Conservation (phyloP, 2,329 filamentous ascomycete species). For the Penicillium sp. region DNA sequence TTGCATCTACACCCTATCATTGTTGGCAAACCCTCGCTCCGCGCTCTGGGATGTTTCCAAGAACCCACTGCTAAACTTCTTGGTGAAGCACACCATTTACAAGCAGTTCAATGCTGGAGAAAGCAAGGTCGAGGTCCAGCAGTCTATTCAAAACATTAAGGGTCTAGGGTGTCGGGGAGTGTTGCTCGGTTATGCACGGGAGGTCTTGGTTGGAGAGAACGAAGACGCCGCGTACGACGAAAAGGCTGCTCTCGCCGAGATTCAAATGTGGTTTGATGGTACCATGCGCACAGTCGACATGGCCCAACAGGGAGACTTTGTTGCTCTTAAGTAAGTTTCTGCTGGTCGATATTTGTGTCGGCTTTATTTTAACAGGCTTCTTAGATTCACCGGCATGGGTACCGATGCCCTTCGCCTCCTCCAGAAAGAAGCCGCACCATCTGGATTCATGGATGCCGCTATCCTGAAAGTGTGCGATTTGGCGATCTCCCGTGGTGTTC, state of each 20-base stretch:
- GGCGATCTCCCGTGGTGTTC: constrained; percentile 44
- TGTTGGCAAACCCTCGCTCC: constrained; percentile 49
- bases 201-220: constrained; percentile 52
- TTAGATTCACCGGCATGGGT: constrained; percentile 52
- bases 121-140: constrained; percentile 49
- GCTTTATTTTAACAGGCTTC: constrained; percentile 2
- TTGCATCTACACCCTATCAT: constrained; percentile 68
- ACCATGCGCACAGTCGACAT: constrained; percentile 55
- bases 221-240: constrained; percentile 30
- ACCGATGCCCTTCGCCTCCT: constrained; percentile 43
- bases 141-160: constrained; percentile 48
- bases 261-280: constrained; percentile 51
- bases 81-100: constrained; percentile 52
- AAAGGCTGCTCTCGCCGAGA: constrained; percentile 34
- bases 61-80: constrained; percentile 47
- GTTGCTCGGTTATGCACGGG: constrained; percentile 55
- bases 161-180: constrained; percentile 54
- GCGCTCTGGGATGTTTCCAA: constrained; percentile 49
- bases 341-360: neutral
- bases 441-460: constrained; percentile 42
- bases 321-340: constrained; percentile 51
- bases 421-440: constrained; percentile 39
- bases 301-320: constrained; percentile 52
- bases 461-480: constrained; percentile 47
- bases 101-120: constrained; percentile 59